Evolutionary conservation across 306 rosid species (phyloP).

Genomic region (Hippophae tibetana): DNA sequence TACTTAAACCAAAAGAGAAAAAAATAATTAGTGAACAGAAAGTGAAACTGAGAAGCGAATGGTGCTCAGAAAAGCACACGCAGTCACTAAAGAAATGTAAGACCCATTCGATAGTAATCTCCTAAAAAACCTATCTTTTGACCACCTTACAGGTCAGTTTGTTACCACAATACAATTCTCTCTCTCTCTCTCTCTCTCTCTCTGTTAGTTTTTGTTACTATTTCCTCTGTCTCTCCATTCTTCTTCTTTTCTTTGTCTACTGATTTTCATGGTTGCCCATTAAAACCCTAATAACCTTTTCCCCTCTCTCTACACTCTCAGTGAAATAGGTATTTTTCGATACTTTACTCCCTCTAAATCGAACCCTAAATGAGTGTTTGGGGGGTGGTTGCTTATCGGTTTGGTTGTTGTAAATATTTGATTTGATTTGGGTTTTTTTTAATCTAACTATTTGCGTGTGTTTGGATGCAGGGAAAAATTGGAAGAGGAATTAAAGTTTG

Average conservation of each 20-base stretch:
- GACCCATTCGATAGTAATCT: slow-evolving; percentile 42
- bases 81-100: slow-evolving; percentile 2
- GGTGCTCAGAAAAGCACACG: slow-evolving; percentile 6
- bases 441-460: slow-evolving; percentile 21
- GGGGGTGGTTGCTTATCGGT: neutral
- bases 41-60: neutral
- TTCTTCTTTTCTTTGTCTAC: neutral
- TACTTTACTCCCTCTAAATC: slow-evolving; percentile 1
- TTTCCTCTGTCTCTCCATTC: slow-evolving; percentile 2
- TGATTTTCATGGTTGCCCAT: slow-evolving; percentile 26
- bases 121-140: slow-evolving; percentile 69
- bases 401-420: neutral
- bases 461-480: slow-evolving; percentile 34
- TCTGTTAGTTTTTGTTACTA: neutral
- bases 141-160: slow-evolving; percentile 41
- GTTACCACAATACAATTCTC: slow-evolving; percentile 22
- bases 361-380: slow-evolving; percentile 1
- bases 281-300: slow-evolving; percentile 50
- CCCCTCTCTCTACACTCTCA: slow-evolving; percentile 17
- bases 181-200: slow-evolving; percentile 3
- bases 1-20: neutral
- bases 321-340: slow-evolving; percentile 37
- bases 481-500: slow-evolving; percentile 32
- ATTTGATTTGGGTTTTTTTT: slow-evolving; percentile 4
- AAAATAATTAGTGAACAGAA: neutral